Conservation (phyloP, 2,329 filamentous ascomycete species). For the Annulohypoxylon truncatum region DNA sequence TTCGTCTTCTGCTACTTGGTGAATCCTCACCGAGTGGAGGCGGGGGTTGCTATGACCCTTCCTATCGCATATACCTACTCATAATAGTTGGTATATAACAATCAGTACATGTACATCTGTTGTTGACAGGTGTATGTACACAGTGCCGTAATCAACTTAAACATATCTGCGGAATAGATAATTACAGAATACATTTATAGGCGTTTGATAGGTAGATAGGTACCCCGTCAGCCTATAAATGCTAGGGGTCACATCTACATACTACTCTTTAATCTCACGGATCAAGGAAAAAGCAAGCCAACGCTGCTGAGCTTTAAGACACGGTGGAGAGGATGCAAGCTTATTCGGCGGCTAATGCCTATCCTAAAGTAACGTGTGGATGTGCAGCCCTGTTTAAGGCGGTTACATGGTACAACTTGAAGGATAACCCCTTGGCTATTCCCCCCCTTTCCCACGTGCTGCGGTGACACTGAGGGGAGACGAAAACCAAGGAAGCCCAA, state of each 20-base stretch:
- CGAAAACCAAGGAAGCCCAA: constrained; percentile 1
- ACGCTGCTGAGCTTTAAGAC: background rate
- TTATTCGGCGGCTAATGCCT: constrained; percentile 1
- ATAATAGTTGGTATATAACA: background rate
- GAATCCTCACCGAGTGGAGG: constrained; percentile 11
- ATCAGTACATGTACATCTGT: too few relatives aligned
- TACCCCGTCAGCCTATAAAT: background rate
- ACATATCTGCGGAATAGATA: background rate
- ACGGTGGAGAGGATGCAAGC: background rate
- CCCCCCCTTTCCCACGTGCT: constrained; percentile 29
- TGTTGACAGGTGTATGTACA: background rate
- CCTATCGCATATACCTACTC: constrained; percentile 6
- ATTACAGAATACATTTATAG: too few relatives aligned
- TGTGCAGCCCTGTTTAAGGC: constrained; percentile 16
- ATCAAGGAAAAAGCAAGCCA: background rate
- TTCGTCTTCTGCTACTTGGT: background rate
- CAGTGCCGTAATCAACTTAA: too few relatives aligned
- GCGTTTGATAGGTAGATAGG: too few relatives aligned
- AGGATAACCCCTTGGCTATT: background rate
- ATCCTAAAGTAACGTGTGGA: constrained; percentile 1
- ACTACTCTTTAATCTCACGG: background rate
- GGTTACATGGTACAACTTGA: constrained; percentile 5
- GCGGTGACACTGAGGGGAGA: constrained; percentile 22
- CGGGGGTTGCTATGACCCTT: background rate
- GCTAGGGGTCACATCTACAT: background rate